Percentiles rank a stretch among this genome's conserved stretches.
phyloP scores from a whole-genome alignment of 139 green algal genomes.

The Bryopsis sp. region DNA sequence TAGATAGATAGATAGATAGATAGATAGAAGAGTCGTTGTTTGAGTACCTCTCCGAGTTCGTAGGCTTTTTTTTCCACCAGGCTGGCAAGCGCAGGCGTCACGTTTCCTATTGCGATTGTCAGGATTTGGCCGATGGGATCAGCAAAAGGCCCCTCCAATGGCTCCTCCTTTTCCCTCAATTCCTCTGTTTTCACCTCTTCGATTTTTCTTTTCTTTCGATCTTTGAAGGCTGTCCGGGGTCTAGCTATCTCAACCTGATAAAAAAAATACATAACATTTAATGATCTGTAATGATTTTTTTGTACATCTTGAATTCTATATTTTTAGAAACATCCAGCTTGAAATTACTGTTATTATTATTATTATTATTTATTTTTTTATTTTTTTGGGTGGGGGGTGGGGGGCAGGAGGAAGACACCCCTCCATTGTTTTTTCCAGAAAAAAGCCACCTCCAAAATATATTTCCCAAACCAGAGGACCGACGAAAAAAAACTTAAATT shows the following conservation, averaged over 20 bases:
- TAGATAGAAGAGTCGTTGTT: neutral
- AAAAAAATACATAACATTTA: neutral
- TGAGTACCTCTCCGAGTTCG: conserved; percentile 3
- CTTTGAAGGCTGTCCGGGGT: neutral
- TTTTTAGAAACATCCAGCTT: too few species aligned
- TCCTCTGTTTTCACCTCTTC: neutral
- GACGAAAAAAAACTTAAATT: too few species aligned
- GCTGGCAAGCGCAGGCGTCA: neutral
- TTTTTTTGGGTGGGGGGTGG: too few species aligned
- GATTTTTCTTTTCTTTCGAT: conserved; percentile 10
- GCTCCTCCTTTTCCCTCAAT: neutral
- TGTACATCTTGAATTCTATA: too few species aligned
- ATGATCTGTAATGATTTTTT: too few species aligned
- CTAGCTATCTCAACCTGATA: conserved; percentile 11
- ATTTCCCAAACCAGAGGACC: too few species aligned
- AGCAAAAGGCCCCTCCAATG: neutral
- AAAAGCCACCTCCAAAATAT: too few species aligned
- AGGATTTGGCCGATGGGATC: neutral
- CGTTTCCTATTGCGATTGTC: neutral
- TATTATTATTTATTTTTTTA: too few species aligned
- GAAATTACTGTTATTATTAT: too few species aligned
- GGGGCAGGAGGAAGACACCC: too few species aligned
- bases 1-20: neutral
- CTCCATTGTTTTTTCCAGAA: neutral
- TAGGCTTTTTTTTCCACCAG: neutral